Evolutionary conservation across 2,329 filamentous ascomycete species (phyloP).

Genomic region (Albifimbria verrucaria): DNA sequence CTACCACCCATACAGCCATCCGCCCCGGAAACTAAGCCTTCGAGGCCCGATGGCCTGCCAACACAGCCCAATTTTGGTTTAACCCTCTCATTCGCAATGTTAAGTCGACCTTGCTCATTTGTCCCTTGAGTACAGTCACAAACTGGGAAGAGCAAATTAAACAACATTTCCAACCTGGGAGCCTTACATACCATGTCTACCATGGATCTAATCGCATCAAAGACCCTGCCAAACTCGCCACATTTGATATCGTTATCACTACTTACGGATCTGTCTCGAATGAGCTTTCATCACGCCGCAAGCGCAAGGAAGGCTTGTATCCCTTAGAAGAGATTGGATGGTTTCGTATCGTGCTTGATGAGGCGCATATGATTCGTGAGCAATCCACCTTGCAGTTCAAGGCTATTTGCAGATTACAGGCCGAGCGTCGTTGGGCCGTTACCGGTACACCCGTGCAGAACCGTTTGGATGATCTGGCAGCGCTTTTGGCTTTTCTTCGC

Average conservation of each 20-base stretch:
- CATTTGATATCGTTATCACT: constrained; percentile 83
- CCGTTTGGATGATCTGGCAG: constrained; percentile 82
- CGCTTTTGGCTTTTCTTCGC: constrained; percentile 80
- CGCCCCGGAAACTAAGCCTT: constrained; percentile 35
- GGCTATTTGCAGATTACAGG: constrained; percentile 75
- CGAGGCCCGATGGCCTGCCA: constrained; percentile 24
- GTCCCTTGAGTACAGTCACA: constrained; percentile 82
- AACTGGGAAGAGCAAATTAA: constrained; percentile 96
- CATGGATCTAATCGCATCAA: constrained; percentile 77
- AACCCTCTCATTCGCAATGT: constrained; percentile 62
- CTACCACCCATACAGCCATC: constrained; percentile 49
- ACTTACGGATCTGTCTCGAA: constrained; percentile 87
- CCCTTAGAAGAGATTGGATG: constrained; percentile 79
- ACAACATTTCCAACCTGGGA: constrained; percentile 65
- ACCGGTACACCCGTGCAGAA: constrained; percentile 97
- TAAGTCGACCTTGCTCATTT: constrained; percentile 80
- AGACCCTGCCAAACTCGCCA: constrained; percentile 62
- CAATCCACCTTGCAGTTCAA: constrained; percentile 78
- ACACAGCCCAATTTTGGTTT: constrained; percentile 42
- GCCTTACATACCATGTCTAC: constrained; percentile 75
- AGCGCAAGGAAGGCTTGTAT: constrained; percentile 54
- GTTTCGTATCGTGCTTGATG: constrained; percentile 92
- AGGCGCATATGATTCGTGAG: constrained; percentile 92
- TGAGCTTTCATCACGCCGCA: constrained; percentile 65
- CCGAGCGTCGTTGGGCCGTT: constrained; percentile 89